Evolutionary conservation across 2,329 filamentous ascomycete genomes (phyloP).

Genomic region (Scytalidium lignicola): DNA sequence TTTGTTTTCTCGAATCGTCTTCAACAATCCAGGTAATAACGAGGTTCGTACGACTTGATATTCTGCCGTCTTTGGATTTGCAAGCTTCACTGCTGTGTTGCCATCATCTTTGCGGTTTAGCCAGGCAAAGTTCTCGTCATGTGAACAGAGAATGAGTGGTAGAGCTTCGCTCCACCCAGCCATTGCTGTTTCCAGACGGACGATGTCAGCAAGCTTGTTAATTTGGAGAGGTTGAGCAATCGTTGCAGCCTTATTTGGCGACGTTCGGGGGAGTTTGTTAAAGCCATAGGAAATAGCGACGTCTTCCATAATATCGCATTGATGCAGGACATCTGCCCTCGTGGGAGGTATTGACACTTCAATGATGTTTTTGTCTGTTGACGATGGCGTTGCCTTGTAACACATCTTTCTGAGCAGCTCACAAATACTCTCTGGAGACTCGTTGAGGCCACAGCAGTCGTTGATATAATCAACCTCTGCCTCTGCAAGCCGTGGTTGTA

Average conservation of each 20-base stretch:
- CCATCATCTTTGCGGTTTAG: constrained; percentile 87
- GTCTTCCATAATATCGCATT: constrained; percentile 98
- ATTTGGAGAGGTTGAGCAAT: constrained; percentile 82
- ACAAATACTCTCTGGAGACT: constrained; percentile 71
- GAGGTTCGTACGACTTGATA: constrained; percentile 91
- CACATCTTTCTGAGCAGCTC: constrained; percentile 85
- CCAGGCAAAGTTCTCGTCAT: constrained; percentile 97
- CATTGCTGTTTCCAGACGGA: constrained; percentile 84
- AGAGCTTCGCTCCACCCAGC: constrained; percentile 95
- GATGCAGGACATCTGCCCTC: constrained; percentile 88
- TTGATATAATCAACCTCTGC: constrained; percentile 94
- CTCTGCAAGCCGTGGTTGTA: constrained; percentile 69
- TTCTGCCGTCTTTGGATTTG: constrained; percentile 88
- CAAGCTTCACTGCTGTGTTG: constrained; percentile 74
- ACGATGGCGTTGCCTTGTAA: constrained; percentile 72
- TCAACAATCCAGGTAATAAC: constrained; percentile 79
- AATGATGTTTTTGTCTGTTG: constrained; percentile 62
- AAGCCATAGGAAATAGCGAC: constrained; percentile 95
- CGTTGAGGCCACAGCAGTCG: constrained; percentile 76
- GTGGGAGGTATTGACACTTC: constrained; percentile 84
- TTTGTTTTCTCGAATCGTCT: constrained; percentile 93
- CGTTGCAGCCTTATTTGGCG: constrained; percentile 80
- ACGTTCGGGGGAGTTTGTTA: constrained; percentile 85
- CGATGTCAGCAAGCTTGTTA: constrained; percentile 92
- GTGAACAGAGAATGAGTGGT: constrained; percentile 92